Evolutionary conservation across 371 early-diverging fungal genomes (phyloP).

Genomic region (Mortierella sp.): DNA sequence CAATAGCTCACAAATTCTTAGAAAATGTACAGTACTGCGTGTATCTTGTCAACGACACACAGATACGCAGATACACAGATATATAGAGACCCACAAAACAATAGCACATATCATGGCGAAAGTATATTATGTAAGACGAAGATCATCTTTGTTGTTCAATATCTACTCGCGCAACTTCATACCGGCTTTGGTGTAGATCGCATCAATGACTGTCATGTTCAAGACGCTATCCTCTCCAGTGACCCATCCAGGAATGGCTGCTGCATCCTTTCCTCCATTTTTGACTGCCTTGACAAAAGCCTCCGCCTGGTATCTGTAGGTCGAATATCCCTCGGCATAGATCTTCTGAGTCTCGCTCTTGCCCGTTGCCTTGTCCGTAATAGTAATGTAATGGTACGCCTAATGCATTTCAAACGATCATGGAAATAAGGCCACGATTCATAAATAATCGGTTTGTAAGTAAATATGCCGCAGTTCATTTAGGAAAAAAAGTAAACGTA

Average conservation of each 20-base stretch:
- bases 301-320: constrained; percentile 57
- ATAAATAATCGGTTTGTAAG: too few species aligned
- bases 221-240: constrained; percentile 46
- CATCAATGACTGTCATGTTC: constrained; percentile 57
- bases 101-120: too few species aligned
- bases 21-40: too few species aligned
- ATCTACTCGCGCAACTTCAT: constrained; percentile 38
- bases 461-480: too few species aligned
- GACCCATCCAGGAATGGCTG: constrained; percentile 47
- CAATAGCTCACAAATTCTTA: too few species aligned
- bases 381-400: constrained; percentile 51
- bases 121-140: too few species aligned
- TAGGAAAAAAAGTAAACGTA: too few species aligned
- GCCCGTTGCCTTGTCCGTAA: constrained; percentile 41
- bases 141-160: too few species aligned
- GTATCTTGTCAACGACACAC: too few species aligned
- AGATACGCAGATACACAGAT: too few species aligned
- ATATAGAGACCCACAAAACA: too few species aligned
- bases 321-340: constrained; percentile 46
- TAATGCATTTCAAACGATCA: constrained; percentile 1
- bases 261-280: constrained; percentile 16
- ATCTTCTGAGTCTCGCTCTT: constrained; percentile 28
- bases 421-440: too few species aligned
- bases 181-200: constrained; percentile 44
- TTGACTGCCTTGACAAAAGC: constrained; percentile 53